Evolutionary conservation across 768 basidiomycete species (phyloP).

Genomic region (Sarcomyxa edulis): DNA sequence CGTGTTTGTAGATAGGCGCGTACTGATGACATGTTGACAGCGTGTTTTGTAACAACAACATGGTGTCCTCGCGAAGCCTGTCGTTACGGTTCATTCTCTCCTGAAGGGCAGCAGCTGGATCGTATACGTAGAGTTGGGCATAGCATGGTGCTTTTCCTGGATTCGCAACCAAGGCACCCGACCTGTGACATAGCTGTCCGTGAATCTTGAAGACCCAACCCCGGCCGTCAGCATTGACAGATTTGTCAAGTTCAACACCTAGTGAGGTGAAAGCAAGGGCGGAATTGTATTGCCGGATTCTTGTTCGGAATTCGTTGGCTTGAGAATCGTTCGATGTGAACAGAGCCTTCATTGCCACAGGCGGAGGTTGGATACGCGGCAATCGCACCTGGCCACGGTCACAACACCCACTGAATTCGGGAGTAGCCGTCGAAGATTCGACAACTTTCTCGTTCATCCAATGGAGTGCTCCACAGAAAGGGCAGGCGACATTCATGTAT

Average conservation of each 20-base stretch:
- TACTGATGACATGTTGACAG: slow-evolving; percentile 18
- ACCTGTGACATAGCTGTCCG: slow-evolving; percentile 24
- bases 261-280: slow-evolving; percentile 36
- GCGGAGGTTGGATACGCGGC: slow-evolving; percentile 13
- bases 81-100: slow-evolving; percentile 18
- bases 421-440: slow-evolving; percentile 8
- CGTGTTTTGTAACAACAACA: slow-evolving; percentile 19
- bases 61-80: slow-evolving; percentile 12
- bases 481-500: slow-evolving; percentile 28
- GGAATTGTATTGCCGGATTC: slow-evolving; percentile 32
- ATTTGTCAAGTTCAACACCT: slow-evolving; percentile 23
- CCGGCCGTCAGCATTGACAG: slow-evolving; percentile 14
- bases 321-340: slow-evolving; percentile 7
- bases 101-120: slow-evolving; percentile 27
- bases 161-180: slow-evolving; percentile 21
- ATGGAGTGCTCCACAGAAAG: slow-evolving; percentile 27
- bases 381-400: slow-evolving; percentile 25
- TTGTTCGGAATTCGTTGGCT: slow-evolving; percentile 18
- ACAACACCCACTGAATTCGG: slow-evolving; percentile 31
- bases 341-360: too few relatives aligned
- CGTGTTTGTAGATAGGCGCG: slow-evolving; percentile 23
- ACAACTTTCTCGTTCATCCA: slow-evolving; percentile 24
- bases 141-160: slow-evolving; percentile 14
- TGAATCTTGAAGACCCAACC: slow-evolving; percentile 21
- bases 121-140: slow-evolving; percentile 33